These are phyloP conservation scores for Primulina eburnea DNA, from an alignment of 257 asterid genomes.

Conservation along the genomic window DNA sequence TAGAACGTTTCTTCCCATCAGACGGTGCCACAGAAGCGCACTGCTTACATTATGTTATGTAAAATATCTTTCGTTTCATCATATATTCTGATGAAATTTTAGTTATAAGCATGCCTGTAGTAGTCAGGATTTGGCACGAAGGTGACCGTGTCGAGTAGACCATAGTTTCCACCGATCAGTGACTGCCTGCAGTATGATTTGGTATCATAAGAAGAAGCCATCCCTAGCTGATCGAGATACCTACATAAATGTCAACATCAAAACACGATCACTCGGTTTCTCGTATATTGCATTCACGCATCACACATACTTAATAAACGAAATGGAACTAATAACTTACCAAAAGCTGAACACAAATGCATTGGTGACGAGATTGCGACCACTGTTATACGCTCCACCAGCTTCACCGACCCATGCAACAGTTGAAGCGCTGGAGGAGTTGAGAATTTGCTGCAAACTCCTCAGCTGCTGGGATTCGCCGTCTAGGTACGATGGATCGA, in stretches of 20 bases:
- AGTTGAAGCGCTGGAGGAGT: conserved; percentile 33
- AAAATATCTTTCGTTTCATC: not conserved
- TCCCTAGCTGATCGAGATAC: conserved; percentile 92
- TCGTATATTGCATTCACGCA: not conserved
- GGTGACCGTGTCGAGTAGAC: conserved; percentile 62
- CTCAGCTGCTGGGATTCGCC: conserved; percentile 53
- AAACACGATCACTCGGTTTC: not conserved
- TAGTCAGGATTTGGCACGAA: conserved; percentile 85
- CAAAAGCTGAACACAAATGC: conserved; percentile 83
- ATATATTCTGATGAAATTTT: not conserved
- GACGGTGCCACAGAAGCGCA: conserved; percentile 90
- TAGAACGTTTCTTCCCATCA: conserved; percentile 73
- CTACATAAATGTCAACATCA: conserved; percentile 30
- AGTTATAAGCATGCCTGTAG: conserved; percentile 50
- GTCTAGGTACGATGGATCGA: conserved; percentile 61
- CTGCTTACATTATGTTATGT: conserved; percentile 34
- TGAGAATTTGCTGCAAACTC: conserved; percentile 47
- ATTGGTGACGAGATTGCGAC: conserved; percentile 64
- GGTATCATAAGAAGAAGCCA: conserved; percentile 65
- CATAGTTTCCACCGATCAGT: conserved; percentile 86
- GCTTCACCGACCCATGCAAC: conserved; percentile 86
- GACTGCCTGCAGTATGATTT: conserved; percentile 90
- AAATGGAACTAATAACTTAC: conserved; percentile 29
- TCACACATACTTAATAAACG: not conserved
- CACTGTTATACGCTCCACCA: conserved; percentile 89